phyloP scores from a whole-genome alignment of 2,329 filamentous ascomycete genomes.

The Colletotrichum kahawae region DNA sequence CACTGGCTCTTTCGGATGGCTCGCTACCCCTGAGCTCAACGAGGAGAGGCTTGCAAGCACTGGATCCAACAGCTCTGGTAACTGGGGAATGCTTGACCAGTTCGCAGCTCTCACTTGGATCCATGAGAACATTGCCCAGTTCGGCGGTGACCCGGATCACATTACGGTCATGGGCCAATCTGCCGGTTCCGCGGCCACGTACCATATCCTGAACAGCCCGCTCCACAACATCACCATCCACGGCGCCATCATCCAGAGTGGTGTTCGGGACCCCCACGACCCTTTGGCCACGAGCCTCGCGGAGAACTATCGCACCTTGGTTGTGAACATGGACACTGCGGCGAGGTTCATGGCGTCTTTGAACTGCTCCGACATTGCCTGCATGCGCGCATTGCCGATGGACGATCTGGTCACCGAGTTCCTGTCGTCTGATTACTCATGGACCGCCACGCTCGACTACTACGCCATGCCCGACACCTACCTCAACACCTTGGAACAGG shows the following conservation, averaged over 20 bases:
- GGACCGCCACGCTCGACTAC: slow-evolving; percentile 22
- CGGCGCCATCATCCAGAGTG: not conserved
- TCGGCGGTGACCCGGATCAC: not conserved
- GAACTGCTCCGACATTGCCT: not conserved
- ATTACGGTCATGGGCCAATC: not conserved
- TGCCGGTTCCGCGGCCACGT: not conserved
- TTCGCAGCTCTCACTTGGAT: not conserved
- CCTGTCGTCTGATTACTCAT: not conserved
- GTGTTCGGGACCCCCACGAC: not conserved
- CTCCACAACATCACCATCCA: not conserved
- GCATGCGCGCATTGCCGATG: not conserved
- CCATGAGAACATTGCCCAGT: not conserved
- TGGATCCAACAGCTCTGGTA: not conserved
- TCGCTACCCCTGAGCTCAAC: not conserved
- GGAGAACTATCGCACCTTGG: not conserved
- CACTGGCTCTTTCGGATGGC: not conserved
- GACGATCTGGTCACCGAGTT: not conserved
- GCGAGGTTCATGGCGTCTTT: not conserved
- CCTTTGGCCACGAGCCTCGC: not conserved
- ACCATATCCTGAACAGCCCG: not conserved
- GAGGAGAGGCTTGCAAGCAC: not conserved
- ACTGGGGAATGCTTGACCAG: not conserved
- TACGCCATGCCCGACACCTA: not conserved
- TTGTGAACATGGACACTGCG: not conserved
- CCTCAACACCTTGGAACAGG: not conserved